Conservation (phyloP, 169 alveolate genomes). For the Perkinsus marinus region DNA sequence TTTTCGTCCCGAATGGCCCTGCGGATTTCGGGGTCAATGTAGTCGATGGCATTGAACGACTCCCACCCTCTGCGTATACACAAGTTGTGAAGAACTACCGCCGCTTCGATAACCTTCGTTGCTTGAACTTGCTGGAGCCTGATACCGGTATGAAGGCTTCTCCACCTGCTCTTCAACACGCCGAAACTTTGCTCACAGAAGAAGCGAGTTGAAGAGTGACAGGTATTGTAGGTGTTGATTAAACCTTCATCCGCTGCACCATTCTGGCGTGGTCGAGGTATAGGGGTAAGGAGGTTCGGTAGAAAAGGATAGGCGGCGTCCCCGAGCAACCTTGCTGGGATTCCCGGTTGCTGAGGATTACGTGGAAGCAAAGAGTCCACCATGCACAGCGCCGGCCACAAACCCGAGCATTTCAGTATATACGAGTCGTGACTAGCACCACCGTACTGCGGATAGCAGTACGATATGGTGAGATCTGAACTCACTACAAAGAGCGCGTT, state of each 20-base stretch:
- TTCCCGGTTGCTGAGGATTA: background rate
- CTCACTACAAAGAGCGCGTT: background rate
- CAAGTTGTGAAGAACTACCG: background rate
- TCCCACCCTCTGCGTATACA: background rate
- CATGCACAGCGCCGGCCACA: background rate
- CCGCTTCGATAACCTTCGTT: background rate
- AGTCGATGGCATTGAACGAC: background rate
- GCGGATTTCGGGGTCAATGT: background rate
- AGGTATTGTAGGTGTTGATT: background rate
- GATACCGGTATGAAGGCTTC: background rate
- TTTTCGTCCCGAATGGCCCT: background rate
- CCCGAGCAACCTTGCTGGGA: background rate
- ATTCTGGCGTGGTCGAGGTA: too few relatives aligned
- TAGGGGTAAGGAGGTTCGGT: background rate
- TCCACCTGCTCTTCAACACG: background rate
- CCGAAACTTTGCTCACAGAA: background rate
- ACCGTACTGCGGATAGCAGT: background rate
- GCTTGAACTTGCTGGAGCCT: background rate
- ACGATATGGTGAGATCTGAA: background rate
- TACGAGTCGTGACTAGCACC: background rate
- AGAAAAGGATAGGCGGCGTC: background rate
- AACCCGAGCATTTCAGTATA: background rate
- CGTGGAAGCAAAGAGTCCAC: background rate
- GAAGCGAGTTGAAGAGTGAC: background rate
- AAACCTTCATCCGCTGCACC: background rate